Evolutionary conservation across 208 protist genomes (phyloP).

Genomic region (Sergeia podlipaevii): DNA sequence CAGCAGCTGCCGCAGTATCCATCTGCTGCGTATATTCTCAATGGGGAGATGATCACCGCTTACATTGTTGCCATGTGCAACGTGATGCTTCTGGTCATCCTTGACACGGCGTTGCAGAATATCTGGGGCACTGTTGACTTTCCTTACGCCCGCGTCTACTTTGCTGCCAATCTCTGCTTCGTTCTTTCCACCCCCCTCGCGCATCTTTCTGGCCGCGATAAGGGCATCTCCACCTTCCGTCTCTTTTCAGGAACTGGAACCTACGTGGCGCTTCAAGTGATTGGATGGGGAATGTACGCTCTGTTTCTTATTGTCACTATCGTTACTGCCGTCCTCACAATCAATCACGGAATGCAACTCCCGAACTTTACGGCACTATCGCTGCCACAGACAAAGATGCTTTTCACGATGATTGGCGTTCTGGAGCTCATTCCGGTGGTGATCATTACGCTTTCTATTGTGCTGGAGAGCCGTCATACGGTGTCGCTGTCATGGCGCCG

Average conservation of each 20-base stretch:
- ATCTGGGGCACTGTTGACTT: constrained; percentile 24
- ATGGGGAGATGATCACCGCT: constrained; percentile 53
- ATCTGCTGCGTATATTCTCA: constrained; percentile 55
- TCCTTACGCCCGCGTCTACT: constrained; percentile 20
- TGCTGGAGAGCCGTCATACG: constrained; percentile 28
- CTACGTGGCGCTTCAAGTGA: constrained; percentile 68
- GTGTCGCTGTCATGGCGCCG: constrained; percentile 14
- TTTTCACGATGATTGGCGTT: constrained; percentile 48
- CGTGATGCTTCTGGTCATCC: constrained; percentile 46
- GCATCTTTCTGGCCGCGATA: constrained; percentile 55
- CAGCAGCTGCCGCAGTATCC: no score
- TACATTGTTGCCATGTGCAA: constrained; percentile 43
- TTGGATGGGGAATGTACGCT: constrained; percentile 70
- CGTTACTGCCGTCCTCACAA: constrained; percentile 14
- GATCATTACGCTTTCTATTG: constrained; percentile 72
- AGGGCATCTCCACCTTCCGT: constrained; percentile 51
- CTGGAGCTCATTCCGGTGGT: constrained; percentile 54
- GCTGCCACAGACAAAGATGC: background rate
- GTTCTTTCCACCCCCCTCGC: constrained; percentile 49
- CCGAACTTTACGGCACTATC: background rate
- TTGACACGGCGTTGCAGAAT: constrained; percentile 40
- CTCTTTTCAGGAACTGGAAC: constrained; percentile 58
- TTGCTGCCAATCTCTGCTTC: constrained; percentile 33
- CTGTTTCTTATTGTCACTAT: constrained; percentile 32
- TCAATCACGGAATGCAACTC: constrained; percentile 7